phyloP scores from a whole-genome alignment of 352 stramenopile species.

The Phytophthora sp. region DNA sequence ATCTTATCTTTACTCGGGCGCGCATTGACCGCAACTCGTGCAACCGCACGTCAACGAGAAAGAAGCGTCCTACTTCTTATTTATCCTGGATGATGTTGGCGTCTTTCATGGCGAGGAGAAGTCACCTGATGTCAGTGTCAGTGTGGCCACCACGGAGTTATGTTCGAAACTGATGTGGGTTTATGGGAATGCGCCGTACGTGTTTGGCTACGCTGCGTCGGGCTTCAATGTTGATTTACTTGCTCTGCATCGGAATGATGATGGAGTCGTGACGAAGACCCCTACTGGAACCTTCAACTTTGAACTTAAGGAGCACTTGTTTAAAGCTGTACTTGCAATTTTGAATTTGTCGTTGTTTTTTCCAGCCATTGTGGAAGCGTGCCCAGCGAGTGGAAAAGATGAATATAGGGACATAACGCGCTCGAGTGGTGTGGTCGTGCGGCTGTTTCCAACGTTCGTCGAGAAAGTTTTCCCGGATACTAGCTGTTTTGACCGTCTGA shows the following conservation, averaged over 20 bases:
- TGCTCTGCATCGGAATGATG: conserved; percentile 6
- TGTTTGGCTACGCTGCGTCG: conserved; percentile 32
- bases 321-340: conserved; percentile 17
- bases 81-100: conserved; percentile 22
- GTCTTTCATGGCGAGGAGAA: conserved; percentile 23
- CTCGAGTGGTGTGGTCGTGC: conserved; percentile 15
- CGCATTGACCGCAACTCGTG: conserved; percentile 16
- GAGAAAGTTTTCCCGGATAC: conserved; percentile 20
- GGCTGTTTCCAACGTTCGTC: conserved; percentile 12
- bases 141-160: conserved; percentile 3
- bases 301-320: conserved; percentile 8
- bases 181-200: conserved; percentile 19
- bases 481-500: conserved; percentile 6
- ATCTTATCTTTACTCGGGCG: conserved; percentile 14
- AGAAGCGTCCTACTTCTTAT: conserved; percentile 26
- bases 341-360: conserved; percentile 31
- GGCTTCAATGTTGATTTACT: too few species aligned
- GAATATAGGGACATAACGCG: conserved; percentile 8
- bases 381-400: conserved; percentile 10
- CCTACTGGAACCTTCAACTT: conserved; percentile 20
- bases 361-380: conserved; percentile 20
- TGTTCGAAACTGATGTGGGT: conserved; percentile 14
- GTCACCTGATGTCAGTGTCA: conserved; percentile 18
- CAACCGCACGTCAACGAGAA: too few species aligned
- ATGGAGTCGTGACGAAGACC: conserved; percentile 7